Evolutionary conservation across 108 stramenopile genomes (phyloP).

Genomic region (Stephanodiscus minutulus): DNA sequence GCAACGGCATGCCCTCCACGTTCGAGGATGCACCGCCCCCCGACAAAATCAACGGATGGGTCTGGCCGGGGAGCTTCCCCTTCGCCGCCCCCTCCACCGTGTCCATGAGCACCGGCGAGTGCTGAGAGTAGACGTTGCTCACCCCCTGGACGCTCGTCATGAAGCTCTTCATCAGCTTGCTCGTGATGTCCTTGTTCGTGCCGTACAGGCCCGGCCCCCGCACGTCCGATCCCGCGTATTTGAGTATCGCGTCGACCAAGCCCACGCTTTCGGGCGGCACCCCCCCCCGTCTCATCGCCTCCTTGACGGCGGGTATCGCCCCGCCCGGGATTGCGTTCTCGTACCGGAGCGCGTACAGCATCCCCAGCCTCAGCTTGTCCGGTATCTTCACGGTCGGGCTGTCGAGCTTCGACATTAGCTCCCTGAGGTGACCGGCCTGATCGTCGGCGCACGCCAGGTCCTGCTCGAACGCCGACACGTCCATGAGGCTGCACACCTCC

Average conservation of each 20-base stretch:
- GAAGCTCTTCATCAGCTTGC: constrained; percentile 92
- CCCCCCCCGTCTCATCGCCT: constrained; percentile 87
- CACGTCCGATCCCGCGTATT: constrained; percentile 79
- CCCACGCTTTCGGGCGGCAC: constrained; percentile 89
- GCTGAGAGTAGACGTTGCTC: constrained; percentile 97
- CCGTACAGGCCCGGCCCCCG: constrained; percentile 94
- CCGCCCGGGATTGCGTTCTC: constrained; percentile 82
- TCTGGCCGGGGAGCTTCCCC: constrained; percentile 84
- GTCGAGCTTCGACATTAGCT: constrained; percentile 87
- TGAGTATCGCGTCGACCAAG: constrained; percentile 90
- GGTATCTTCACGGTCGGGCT: constrained; percentile 79
- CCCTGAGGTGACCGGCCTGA: constrained; percentile 86
- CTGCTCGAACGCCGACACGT: constrained; percentile 98
- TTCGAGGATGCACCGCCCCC: constrained; percentile 30
- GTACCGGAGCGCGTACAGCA: constrained; percentile 97
- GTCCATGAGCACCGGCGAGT: constrained; percentile 92
- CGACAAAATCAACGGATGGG: constrained; percentile 77
- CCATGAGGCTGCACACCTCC: constrained; percentile 92
- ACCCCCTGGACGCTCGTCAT: constrained; percentile 95
- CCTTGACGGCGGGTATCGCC: constrained; percentile 70
- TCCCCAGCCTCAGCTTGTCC: constrained; percentile 96
- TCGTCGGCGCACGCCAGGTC: constrained; percentile 96
- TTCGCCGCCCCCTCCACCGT: constrained; percentile 80
- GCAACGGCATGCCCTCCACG: constrained; percentile 59
- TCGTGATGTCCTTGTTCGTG: constrained; percentile 69